Evolutionary conservation across 2,329 filamentous ascomycete species (phyloP), one percentile per base, ranked within the genome.

Genomic region (Claviceps cyperi): DNA sequence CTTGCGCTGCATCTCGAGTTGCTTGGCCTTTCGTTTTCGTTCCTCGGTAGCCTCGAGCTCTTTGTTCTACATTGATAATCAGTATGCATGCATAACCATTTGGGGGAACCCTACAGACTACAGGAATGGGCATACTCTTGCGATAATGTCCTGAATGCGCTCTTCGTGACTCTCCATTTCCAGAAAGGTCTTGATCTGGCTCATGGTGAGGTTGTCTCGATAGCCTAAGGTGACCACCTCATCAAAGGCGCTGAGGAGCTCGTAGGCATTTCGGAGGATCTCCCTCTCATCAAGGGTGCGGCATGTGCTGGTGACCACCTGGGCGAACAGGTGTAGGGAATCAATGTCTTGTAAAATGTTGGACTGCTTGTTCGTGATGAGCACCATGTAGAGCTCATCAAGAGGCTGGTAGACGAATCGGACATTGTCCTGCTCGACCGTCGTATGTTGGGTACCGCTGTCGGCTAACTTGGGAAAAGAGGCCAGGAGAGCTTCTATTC

Each of bases 131-230:
- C 75, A 55, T 80, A 91, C 86, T 65, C 88, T 78, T 54, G 89
- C 88, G 63, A 96, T 96, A 55, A 96, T 98, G 65, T 96, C 92
- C 68, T 98, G 92, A 59, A 98, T 97, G 64, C 92, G 83, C 76
- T 98, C 92, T 70, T 98, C 94, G 63, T 98, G 92, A 68, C 85
- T 92, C 69, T 98, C 92, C 92, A 98, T 98, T 64, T 97, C 94
- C 58, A 98, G 69, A 75, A 98, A 98, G 2, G 92, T 96, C 77
- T 94, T 96, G 74, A 98, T 98, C 71, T 98, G 94, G 69, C 83
- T 87, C 60, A 98, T 80, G 22, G 91, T 94, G 58, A 98, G 72
- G 68, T 98, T 98, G 72, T 98, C 92, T 62, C 92, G 74, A 71
- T 98, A 97, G 13, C 92, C 92, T 55, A 95, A 75, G 1, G 91